Evolutionary conservation across 2,329 filamentous ascomycete genomes (phyloP).

Genomic region (Oidium heveae): DNA sequence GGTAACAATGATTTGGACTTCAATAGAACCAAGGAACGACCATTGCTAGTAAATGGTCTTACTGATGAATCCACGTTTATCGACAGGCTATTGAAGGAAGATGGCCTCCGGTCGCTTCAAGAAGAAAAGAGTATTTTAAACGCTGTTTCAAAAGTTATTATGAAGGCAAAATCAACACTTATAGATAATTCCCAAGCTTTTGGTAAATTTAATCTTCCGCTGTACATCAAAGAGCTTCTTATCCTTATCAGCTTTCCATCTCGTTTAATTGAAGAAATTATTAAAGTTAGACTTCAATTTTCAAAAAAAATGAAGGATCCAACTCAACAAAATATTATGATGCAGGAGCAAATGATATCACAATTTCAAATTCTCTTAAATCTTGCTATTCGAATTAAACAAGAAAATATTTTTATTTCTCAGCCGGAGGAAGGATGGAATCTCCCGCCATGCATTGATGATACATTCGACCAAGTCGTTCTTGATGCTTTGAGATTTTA

Average conservation of each 20-base stretch:
- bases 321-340: slow-evolving; percentile 70
- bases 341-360: slow-evolving; percentile 92
- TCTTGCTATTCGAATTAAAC: slow-evolving; percentile 78
- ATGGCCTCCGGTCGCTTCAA: slow-evolving; percentile 76
- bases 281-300: slow-evolving; percentile 71
- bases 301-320: slow-evolving; percentile 91
- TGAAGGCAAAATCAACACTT: slow-evolving; percentile 77
- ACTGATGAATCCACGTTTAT: slow-evolving; percentile 83
- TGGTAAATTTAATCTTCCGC: slow-evolving; percentile 68
- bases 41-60: slow-evolving; percentile 44
- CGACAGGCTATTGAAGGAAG: slow-evolving; percentile 84
- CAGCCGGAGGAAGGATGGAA: slow-evolving; percentile 85
- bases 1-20: slow-evolving; percentile 92
- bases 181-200: slow-evolving; percentile 72
- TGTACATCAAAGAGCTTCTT: slow-evolving; percentile 87
- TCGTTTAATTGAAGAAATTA: slow-evolving; percentile 86
- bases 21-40: slow-evolving; percentile 43
- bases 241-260: slow-evolving; percentile 95
- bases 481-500: slow-evolving; percentile 90
- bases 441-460: slow-evolving; percentile 82
- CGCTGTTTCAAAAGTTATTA: slow-evolving; percentile 63
- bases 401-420: slow-evolving; percentile 62
- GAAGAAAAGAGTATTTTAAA: slow-evolving; percentile 68
- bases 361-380: slow-evolving; percentile 88
- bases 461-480: slow-evolving; percentile 80